Evolutionary conservation across 2,329 filamentous ascomycete genomes (phyloP).

Genomic region (Arthrobotrys conoides): DNA sequence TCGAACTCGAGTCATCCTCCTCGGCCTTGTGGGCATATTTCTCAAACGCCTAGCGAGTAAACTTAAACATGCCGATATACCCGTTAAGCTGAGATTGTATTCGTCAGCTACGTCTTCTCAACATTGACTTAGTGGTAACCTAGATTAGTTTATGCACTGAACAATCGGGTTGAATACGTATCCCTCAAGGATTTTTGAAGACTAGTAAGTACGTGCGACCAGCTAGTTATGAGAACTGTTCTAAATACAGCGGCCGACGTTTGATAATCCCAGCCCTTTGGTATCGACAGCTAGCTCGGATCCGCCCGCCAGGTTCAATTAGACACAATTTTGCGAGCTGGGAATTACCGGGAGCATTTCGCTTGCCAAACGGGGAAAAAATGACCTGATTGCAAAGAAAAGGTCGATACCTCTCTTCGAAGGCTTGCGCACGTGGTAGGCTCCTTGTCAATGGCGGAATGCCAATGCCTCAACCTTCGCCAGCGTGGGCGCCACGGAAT

Average conservation of each 20-base stretch:
- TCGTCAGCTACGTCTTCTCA: neutral
- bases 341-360: neutral
- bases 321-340: slow-evolving; percentile 1
- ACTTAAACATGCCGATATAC: neutral
- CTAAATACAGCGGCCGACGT: neutral
- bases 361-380: neutral
- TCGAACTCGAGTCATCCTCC: too few relatives aligned
- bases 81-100: neutral
- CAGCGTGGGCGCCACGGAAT: slow-evolving; percentile 3
- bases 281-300: slow-evolving; percentile 19
- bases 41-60: neutral
- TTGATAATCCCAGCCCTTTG: slow-evolving; percentile 9
- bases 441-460: neutral
- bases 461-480: neutral
- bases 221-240: neutral
- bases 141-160: neutral
- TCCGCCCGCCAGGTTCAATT: slow-evolving; percentile 7
- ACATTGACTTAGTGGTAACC: neutral
- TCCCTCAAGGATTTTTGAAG: neutral
- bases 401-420: neutral
- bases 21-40: too few relatives aligned
- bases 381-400: neutral
- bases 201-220: neutral
- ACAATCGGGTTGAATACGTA: neutral
- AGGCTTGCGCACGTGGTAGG: neutral